Evolutionary conservation across 2,329 filamentous ascomycete genomes (phyloP), one percentile per base, ranked within the genome.

Genomic region (Fusarium aywerte): DNA sequence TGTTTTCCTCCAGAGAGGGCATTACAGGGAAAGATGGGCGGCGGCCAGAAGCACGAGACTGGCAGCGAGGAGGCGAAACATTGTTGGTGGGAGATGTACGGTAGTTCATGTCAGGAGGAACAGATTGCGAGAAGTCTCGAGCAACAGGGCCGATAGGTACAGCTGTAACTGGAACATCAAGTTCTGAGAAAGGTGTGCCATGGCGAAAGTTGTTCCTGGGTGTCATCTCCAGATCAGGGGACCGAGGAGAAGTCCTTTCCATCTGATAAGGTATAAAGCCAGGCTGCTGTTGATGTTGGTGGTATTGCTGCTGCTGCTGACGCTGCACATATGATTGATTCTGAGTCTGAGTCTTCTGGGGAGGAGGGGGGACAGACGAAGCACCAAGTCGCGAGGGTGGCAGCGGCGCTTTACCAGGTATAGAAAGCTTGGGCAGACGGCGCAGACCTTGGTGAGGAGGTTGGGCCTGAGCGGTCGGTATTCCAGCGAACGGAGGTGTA

Each of bases 61-160:
- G 80, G 39, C 83, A 83, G 25, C 84, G 82, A 32, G 77, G 78
- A 32, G 78, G 76, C 25, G 78, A 75, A 58, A 70, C 69, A 68
- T 76, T 65, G 71, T 63, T 76, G 73, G 59, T 74, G 58, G 75
- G 76, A 62, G 77, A 74, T 39, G 81, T 77, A 31, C 89, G 87
- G 82, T 91, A 97, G 76, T 88, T 90, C 93, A 97, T 97, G 80
- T 97, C 90, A 8, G 95, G 95, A 40, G 95, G 95, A 0, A 97
- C 95, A 7, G 94, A 97, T 78, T 97, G 93, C 25, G 93, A 97
- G 44, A 85, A 83, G 74, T 96, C 90, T 49, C 95, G 90, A 42
- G 90, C 85, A 31, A 97, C 83, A 8, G 92, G 92, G 0, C 90
- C 92, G 16, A 88, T 73, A 2, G 88, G 87, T 40, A 94, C 83